These are phyloP conservation scores for Macadamia tetraphylla DNA, from an alignment of 164 flowering plant species.

Conservation along the genomic window DNA sequence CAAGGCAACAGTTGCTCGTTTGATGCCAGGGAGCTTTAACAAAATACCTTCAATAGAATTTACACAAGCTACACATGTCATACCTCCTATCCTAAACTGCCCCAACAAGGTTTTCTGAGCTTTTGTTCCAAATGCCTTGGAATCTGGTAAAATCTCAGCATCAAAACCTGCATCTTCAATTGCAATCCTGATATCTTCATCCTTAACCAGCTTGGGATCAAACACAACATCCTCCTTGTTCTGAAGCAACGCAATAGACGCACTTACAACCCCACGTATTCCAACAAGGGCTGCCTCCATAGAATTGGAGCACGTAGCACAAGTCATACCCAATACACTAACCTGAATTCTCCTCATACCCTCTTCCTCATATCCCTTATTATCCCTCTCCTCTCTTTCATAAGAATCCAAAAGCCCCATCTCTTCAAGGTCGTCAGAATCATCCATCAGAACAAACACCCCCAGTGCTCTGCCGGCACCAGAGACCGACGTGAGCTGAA, in stretches of 20 bases:
- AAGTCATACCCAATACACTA: conserved; percentile 83
- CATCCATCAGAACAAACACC: conserved; percentile 11
- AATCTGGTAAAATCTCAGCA: conserved; percentile 73
- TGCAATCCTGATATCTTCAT: conserved; percentile 43
- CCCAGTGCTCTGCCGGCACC: conserved; percentile 8
- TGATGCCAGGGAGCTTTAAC: conserved; percentile 75
- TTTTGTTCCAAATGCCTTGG: conserved; percentile 24
- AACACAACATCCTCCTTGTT: conserved; percentile 76
- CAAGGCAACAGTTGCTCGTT: conserved; percentile 79
- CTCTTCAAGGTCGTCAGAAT: conserved; percentile 53
- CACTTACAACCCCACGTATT: conserved; percentile 51
- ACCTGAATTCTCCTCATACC: conserved; percentile 55
- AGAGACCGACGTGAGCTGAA: conserved; percentile 42
- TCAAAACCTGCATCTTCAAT: conserved; percentile 75
- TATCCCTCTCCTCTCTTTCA: conserved; percentile 25
- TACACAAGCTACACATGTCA: conserved; percentile 98
- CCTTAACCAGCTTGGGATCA: conserved; percentile 58
- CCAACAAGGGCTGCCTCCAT: conserved; percentile 58
- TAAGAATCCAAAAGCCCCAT: conserved; percentile 66
- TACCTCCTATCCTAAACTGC: conserved; percentile 91
- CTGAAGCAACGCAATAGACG: conserved; percentile 86
- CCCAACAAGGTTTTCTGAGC: conserved; percentile 48
- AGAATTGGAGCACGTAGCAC: conserved; percentile 92
- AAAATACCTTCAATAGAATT: conserved; percentile 19
- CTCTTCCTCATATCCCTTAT: conserved; percentile 7